Evolutionary conservation across 2,329 filamentous ascomycete species (phyloP), one percentile per base, ranked within the genome.

Genomic region (Grosmannia huntii): DNA sequence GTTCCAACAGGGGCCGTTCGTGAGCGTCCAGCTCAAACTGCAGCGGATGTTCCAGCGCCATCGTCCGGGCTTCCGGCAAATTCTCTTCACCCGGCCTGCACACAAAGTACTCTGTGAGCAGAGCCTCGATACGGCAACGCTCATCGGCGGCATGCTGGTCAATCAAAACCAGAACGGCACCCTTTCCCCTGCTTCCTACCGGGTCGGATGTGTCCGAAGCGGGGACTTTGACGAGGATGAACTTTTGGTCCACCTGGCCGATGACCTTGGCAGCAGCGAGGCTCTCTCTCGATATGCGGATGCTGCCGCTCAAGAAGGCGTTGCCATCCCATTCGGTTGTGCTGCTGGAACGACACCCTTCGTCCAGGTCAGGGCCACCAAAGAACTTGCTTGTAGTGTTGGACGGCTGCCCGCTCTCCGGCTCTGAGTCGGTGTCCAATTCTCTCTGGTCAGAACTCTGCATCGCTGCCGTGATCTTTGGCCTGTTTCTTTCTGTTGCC

Each of bases 111-210:
- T 63, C 63, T 0, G 64, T 64, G 68, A 95, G 83, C 1, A 99
- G 75, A 0, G 70, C 68, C 67, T 99, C 94, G 1, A 97, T 80
- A 1, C 85, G 84, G 62, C 87, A 84, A 52, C 94, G 81, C 72
- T 99, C 94, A 68, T 96, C 92, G 3, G 91, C 94, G 0, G 94
- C 94, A 68, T 99, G 94, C 66, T 99, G 94, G 66, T 99, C 94
- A 6, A 96, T 78, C 46, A 96, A 75, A 0, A 95, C 77, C 5
- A 97, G 72, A 1, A 83, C 64, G 3, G 16, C 5, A 4, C 36
- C 36, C 36, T 38, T 38, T 16, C 14, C 36, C 14, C 14, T 16
- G 16, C 12, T 11, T 3, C 33, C 33, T 36, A 14, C 3, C 7
- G 33, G 12, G 33, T 14, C 33, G 33, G 33, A 11, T 19, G 60